Conservation (phyloP, 2,329 filamentous ascomycete genomes). For the Immersiporthe knoxdaviesiana region DNA sequence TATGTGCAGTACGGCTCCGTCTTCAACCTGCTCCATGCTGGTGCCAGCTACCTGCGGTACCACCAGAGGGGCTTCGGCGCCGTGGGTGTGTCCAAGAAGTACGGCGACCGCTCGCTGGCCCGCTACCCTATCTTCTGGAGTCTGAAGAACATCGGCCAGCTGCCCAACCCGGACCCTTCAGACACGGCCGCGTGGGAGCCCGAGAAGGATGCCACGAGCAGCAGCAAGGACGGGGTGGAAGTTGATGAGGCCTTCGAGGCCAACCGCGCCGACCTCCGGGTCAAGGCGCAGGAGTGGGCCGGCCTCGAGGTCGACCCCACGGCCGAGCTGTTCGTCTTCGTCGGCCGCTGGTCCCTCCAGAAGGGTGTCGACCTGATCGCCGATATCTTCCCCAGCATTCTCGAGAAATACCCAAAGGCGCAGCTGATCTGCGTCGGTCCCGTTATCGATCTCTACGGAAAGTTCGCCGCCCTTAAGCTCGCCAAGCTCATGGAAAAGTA, state of each 20-base stretch:
- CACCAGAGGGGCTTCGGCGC: constrained; percentile 68
- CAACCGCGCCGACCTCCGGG: constrained; percentile 55
- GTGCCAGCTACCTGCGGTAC: constrained; percentile 63
- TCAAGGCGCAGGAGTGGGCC: constrained; percentile 70
- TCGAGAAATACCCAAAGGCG: constrained; percentile 60
- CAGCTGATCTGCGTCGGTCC: constrained; percentile 67
- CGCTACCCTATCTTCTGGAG: constrained; percentile 73
- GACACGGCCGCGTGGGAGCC: constrained; percentile 62
- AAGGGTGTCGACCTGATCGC: constrained; percentile 71
- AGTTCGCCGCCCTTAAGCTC: constrained; percentile 67
- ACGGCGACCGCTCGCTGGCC: constrained; percentile 67
- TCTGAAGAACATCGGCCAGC: constrained; percentile 61
- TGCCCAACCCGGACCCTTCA: constrained; percentile 68
- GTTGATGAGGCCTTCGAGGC: constrained; percentile 60
- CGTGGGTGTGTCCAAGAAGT: constrained; percentile 68
- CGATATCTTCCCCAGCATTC: constrained; percentile 64
- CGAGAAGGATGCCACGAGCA: constrained; percentile 51
- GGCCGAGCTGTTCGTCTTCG: constrained; percentile 70
- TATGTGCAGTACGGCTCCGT: constrained; percentile 70
- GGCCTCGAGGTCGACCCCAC: constrained; percentile 64
- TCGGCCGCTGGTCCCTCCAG: constrained; percentile 71
- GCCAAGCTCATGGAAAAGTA: constrained; percentile 67
- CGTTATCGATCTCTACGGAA: constrained; percentile 68
- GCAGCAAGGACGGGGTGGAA: constrained; percentile 51
- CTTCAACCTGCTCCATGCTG: constrained; percentile 67